Conservation (phyloP, 805 yeast species). For the Ogataea allantospora region DNA sequence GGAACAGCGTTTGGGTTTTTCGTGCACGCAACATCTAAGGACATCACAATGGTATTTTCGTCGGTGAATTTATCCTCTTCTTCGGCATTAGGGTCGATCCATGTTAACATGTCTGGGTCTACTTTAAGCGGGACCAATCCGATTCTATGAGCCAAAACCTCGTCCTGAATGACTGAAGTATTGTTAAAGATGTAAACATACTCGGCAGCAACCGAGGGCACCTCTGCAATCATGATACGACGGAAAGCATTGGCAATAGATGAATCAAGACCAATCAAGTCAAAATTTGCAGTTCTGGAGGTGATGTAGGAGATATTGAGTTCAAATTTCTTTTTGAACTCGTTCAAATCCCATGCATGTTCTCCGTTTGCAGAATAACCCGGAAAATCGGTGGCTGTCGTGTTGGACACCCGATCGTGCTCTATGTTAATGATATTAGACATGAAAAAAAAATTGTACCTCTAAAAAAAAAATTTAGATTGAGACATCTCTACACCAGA, state of each 20-base stretch:
- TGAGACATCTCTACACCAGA: constrained; percentile 9
- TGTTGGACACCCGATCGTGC: constrained; percentile 87
- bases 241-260: constrained; percentile 95
- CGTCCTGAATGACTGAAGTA: constrained; percentile 96
- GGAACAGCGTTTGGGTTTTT: constrained; percentile 81
- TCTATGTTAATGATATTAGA: constrained; percentile 78
- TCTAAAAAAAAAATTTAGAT: constrained; percentile 2
- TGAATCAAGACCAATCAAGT: constrained; percentile 81
- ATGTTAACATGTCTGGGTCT: constrained; percentile 83
- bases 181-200: constrained; percentile 87
- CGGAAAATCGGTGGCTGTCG: constrained; percentile 88
- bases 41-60: constrained; percentile 83
- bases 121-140: constrained; percentile 89
- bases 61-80: constrained; percentile 77
- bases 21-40: constrained; percentile 79
- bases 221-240: constrained; percentile 95
- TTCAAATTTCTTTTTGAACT: constrained; percentile 65
- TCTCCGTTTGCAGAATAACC: constrained; percentile 68
- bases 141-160: constrained; percentile 91
- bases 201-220: constrained; percentile 95
- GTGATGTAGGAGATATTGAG: constrained; percentile 64
- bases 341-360: constrained; percentile 79
- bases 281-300: constrained; percentile 80
- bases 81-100: constrained; percentile 70
- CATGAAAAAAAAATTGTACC: constrained; percentile 19